These are phyloP conservation scores for Canariomyces notabilis DNA, from an alignment of 2,329 filamentous ascomycete species.

Conservation along the genomic window DNA sequence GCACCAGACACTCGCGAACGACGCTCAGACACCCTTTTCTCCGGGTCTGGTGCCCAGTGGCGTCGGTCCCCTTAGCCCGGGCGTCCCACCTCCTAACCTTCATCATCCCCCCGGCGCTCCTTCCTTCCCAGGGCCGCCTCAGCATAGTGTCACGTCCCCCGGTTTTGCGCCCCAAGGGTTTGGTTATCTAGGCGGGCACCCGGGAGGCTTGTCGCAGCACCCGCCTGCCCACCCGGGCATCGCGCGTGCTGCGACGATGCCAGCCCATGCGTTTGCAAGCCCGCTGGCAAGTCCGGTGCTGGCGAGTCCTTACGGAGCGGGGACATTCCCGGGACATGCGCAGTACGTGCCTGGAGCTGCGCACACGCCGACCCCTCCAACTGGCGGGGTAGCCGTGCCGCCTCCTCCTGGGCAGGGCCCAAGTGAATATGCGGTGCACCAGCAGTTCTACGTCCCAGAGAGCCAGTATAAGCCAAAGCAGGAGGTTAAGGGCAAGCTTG, in stretches of 20 bases:
- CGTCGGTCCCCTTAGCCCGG: conserved; percentile 39
- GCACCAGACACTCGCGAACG: conserved; percentile 52
- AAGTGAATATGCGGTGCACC: conserved; percentile 56
- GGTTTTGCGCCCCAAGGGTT: conserved; percentile 41
- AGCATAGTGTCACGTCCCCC: conserved; percentile 33
- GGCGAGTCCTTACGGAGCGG: conserved; percentile 40
- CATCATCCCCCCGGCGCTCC: conserved; percentile 36
- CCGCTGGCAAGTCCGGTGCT: conserved; percentile 39
- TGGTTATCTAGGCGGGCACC: conserved; percentile 26
- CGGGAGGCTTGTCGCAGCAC: conserved; percentile 15
- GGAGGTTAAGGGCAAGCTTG: conserved; percentile 50
- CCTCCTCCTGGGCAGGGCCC: conserved; percentile 39
- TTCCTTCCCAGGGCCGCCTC: conserved; percentile 38
- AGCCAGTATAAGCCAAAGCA: conserved; percentile 41
- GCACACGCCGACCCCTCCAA: conserved; percentile 30
- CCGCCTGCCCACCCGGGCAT: conserved; percentile 40
- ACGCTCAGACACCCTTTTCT: conserved; percentile 49
- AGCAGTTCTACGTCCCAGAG: conserved; percentile 66
- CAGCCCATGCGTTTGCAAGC: conserved; percentile 36
- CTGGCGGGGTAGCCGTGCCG: conserved; percentile 34
- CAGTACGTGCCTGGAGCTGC: conserved; percentile 33
- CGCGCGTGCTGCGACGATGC: conserved; percentile 47
- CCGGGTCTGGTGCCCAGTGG: conserved; percentile 46
- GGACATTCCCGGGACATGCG: conserved; percentile 40
- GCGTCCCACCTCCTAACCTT: conserved; percentile 33